Base-by-base conservation (phyloP, 352 stramenopile species). In the Pythium graminicola region DNA sequence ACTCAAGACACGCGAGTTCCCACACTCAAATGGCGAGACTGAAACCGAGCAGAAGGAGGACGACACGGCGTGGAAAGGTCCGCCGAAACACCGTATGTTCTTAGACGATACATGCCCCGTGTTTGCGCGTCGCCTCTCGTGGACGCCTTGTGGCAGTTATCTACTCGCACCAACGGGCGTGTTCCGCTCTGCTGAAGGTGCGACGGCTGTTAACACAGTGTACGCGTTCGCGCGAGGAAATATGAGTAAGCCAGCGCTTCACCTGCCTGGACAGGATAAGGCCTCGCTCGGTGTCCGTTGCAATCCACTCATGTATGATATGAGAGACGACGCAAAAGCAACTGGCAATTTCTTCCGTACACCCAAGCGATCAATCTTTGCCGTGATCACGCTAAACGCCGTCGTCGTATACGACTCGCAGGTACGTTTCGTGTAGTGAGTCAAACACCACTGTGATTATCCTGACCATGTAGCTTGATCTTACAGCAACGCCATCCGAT, bases 331-430 rank as follows among this genome's bases (percentile, higher is more conserved):
- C 1, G 22, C 40, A 3, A 41, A 23, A 7, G 27, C 54, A 2
- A 29, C 27, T n/a, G 23, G 20, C 29, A 92, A 89, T 51, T 70
- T 96, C 33, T 97, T 93, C 50, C 79, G 80, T 58, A 83, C 82
- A 22, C 60, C 78, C 10, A 78, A 91, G 42, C 80, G 88, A 39
- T 85, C 82, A 27, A 65, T 99, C 26, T 98, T 98, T 72, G 89
- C 90, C 24, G 86, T 99, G 14, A 79, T 97, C 28, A 98, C 93
- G 23, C 73, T 96, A 28, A 89, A 98, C 49, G 81, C 81, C 0
- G 81, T 99, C 24, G 65, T 97, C n/a, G 80, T 98, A 50, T 98
- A 99, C 67, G 94, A 99, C 63, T 97, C 95, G 5, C 75, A 97
- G 76, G 78, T 90, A 60, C 26, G 35, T 29, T 0, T 4, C n/a